Base-by-base conservation (phyloP, 2,329 filamentous ascomycete genomes). In the Rhynchosporium secalis region DNA sequence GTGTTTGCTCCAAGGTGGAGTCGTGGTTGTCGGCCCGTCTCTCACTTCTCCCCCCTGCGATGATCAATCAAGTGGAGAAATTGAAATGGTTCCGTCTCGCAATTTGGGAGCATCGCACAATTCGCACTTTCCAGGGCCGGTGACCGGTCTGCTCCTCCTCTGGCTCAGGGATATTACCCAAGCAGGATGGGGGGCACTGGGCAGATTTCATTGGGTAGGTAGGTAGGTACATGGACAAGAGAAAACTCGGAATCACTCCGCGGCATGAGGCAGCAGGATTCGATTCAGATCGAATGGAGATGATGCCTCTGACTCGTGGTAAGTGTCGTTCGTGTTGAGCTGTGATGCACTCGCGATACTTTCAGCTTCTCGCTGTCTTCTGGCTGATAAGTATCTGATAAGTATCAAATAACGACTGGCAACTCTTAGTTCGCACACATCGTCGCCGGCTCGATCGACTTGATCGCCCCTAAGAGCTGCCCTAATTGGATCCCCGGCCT, bases 381-480 rank as follows among this genome's bases (percentile, higher is more conserved):
- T 20, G 26, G 47, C 36, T 59, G 3, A 33, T 12, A 31, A 20
- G 9, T 20, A 20, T 38, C 26, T 20, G 20, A 20, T 20, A n/a
- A 2, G 33, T 60, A 41, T 48, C 26, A 33, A 45, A 40, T 51
- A 6, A 33, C 15, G 46, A 20, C 28, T 33, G n/a, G 20, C 20
- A 26, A 26, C 36, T 13, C 40, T 20, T 46, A 41, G 36, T 20
- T 29, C 8, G 36, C n/a, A 33, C 8, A 26, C n/a, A 33, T 49
- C 45, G 13, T 48, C 15, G 31, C 29, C 45, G 31, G 28, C 38
- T 54, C 31, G 36, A 52, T 52, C 38, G 28, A 6, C 9, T 31
- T 58, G 62, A 64, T 64, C 62, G 62, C 62, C 62, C 54, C 58
- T 64, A 61, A 64, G n/a, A 46, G 49, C 48, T 40, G 41, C 58